phyloP scores from a whole-genome alignment of 2,329 filamentous ascomycete genomes.

The Xylariaceae sp. region DNA sequence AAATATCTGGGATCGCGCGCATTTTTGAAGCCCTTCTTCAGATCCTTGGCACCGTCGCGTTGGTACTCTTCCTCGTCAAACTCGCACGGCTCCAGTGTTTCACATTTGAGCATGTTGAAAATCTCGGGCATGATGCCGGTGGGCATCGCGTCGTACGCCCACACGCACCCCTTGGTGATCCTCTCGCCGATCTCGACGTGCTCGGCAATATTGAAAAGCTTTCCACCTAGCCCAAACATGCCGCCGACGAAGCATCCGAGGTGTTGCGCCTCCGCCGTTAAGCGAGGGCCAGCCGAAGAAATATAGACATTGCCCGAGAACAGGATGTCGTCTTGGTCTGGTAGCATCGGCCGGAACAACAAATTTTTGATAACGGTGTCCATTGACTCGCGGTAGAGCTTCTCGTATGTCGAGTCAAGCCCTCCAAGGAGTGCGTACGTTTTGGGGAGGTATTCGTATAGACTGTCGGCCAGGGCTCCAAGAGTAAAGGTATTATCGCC shows the following conservation, averaged over 20 bases:
- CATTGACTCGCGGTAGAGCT: constrained; percentile 59
- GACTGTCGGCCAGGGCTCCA: constrained; percentile 50
- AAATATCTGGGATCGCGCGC: constrained; percentile 45
- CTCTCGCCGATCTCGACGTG: constrained; percentile 44
- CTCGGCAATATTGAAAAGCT: constrained; percentile 38
- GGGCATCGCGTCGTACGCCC: constrained; percentile 51
- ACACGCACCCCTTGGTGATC: constrained; percentile 52
- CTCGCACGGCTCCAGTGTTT: constrained; percentile 32
- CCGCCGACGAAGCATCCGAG: constrained; percentile 46
- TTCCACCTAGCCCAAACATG: constrained; percentile 42
- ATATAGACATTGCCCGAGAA: constrained; percentile 44
- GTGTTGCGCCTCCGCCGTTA: constrained; percentile 35
- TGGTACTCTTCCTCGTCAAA: constrained; percentile 34
- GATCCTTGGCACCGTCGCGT: constrained; percentile 13
- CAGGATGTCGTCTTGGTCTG: constrained; percentile 57
- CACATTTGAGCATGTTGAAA: constrained; percentile 43
- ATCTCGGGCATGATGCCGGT: constrained; percentile 58
- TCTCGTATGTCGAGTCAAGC: constrained; percentile 53
- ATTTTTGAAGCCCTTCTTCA: constrained; percentile 59
- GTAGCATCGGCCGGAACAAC: constrained; percentile 66
- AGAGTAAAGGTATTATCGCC: constrained; percentile 42
- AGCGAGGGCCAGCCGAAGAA: constrained; percentile 18
- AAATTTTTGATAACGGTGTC: constrained; percentile 57
- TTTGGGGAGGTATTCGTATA: constrained; percentile 59
- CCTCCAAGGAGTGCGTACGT: constrained; percentile 65